These are phyloP conservation scores for Glutinoglossum americanum DNA, from an alignment of 495 filamentous ascomycete species.

Conservation along the genomic window DNA sequence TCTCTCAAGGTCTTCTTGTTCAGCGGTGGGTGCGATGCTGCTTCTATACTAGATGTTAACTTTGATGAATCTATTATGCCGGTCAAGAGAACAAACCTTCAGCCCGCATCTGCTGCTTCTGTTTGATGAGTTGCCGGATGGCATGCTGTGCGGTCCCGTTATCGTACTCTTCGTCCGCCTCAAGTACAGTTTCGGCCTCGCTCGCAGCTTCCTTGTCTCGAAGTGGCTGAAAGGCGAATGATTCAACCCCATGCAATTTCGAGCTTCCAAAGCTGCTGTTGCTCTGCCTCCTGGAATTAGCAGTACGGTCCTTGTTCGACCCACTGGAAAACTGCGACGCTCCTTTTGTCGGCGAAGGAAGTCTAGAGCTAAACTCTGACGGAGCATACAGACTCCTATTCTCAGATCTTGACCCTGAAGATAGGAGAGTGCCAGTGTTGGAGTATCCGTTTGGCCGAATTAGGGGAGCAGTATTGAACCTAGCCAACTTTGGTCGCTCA, in stretches of 20 bases:
- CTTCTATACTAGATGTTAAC: not conserved
- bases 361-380: not conserved
- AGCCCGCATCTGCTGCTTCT: not conserved
- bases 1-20: not conserved
- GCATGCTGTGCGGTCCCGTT: conserved; percentile 6
- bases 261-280: not conserved
- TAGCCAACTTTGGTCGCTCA: conserved; percentile 24
- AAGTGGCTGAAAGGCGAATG: not conserved
- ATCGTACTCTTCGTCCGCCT: conserved; percentile 15
- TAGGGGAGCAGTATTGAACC: conserved; percentile 32
- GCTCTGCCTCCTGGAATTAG: not conserved
- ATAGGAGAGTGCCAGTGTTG: conserved; percentile 24
- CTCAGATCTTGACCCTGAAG: conserved; percentile 14
- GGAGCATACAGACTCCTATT: conserved; percentile 18
- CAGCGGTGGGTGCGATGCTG: not conserved
- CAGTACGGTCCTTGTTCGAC: not conserved
- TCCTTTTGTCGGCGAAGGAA: not conserved
- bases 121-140: not conserved
- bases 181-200: conserved; percentile 35
- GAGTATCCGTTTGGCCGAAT: conserved; percentile 27
- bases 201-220: conserved; percentile 18
- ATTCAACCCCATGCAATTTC: not conserved
- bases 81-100: not conserved
- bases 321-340: not conserved
- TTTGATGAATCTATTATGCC: not conserved